Percentiles rank a stretch among this genome's conserved stretches.
phyloP scores from a whole-genome alignment of 1,284 basidiomycete species.

The Trametes versicolor region DNA sequence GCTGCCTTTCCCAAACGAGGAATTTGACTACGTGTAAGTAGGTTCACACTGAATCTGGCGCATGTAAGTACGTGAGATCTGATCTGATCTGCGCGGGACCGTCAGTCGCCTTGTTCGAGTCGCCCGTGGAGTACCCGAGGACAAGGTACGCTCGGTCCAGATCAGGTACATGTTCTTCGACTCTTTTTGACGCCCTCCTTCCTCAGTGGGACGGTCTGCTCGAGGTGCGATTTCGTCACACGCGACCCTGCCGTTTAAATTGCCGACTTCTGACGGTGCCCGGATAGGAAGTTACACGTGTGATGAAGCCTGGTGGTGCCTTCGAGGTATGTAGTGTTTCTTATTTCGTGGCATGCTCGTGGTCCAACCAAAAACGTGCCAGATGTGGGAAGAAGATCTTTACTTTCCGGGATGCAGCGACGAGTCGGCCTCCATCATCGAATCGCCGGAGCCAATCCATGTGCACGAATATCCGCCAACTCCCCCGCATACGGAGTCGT shows the following conservation, averaged over 20 bases:
- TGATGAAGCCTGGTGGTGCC: slow-evolving; percentile 73
- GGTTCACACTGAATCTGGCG: neutral
- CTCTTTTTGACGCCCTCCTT: slow-evolving; percentile 21
- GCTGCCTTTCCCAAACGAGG: slow-evolving; percentile 72
- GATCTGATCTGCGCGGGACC: slow-evolving; percentile 26
- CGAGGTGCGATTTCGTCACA: slow-evolving; percentile 48
- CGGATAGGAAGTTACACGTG: slow-evolving; percentile 62
- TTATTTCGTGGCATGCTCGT: slow-evolving; percentile 3
- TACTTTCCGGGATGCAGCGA: slow-evolving; percentile 63
- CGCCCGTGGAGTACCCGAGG: slow-evolving; percentile 74
- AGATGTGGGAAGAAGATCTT: slow-evolving; percentile 78
- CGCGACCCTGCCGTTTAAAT: slow-evolving; percentile 15
- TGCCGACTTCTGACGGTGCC: slow-evolving; percentile 17
- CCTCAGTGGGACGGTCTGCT: slow-evolving; percentile 69
- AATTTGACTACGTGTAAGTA: slow-evolving; percentile 78
- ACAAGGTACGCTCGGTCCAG: slow-evolving; percentile 57
- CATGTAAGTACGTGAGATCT: slow-evolving; percentile 20
- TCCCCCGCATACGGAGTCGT: slow-evolving; percentile 29
- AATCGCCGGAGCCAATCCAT: slow-evolving; percentile 24
- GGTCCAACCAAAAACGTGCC: slow-evolving; percentile 11
- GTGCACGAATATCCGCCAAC: slow-evolving; percentile 24
- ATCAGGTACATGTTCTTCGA: slow-evolving; percentile 18
- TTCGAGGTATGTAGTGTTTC: slow-evolving; percentile 59
- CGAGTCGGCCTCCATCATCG: slow-evolving; percentile 27
- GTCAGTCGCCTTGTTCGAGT: slow-evolving; percentile 72